A percentile compares a stretch with the other conserved stretches of the same genome.
Conservation (phyloP, 164 flowering plant genomes). For the Nymphaea colorata region DNA sequence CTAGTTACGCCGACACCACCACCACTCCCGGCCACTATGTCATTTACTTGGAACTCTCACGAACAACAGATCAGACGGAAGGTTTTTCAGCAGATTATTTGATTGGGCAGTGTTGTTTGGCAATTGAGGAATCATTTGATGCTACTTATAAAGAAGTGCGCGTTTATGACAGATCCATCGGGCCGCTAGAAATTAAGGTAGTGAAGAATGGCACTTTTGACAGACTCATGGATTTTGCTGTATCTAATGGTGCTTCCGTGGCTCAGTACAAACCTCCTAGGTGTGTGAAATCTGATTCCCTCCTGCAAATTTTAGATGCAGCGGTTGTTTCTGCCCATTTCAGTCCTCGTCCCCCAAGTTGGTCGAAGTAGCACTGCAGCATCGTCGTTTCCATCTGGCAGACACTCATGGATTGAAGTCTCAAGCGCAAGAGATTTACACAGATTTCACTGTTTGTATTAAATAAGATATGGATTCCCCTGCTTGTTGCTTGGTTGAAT, state of each 20-base stretch:
- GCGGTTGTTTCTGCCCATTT: slow-evolving; percentile 46
- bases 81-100: slow-evolving; percentile 9
- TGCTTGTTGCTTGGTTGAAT: too few relatives aligned
- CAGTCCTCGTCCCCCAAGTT: slow-evolving; percentile 46
- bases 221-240: slow-evolving; percentile 79
- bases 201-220: slow-evolving; percentile 66
- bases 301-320: slow-evolving; percentile 56
- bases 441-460: too few relatives aligned
- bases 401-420: too few relatives aligned
- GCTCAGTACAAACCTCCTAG: slow-evolving; percentile 78
- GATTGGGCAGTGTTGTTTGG: slow-evolving; percentile 43
- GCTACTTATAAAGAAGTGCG: slow-evolving; percentile 61
- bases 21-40: slow-evolving; percentile 76
- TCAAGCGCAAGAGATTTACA: too few relatives aligned
- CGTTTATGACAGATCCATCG: slow-evolving; percentile 53
- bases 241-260: slow-evolving; percentile 71
- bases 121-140: slow-evolving; percentile 60
- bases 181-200: slow-evolving; percentile 62
- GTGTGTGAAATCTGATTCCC: slow-evolving; percentile 59
- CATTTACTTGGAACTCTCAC: slow-evolving; percentile 53
- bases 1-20: slow-evolving; percentile 60
- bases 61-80: slow-evolving; percentile 14
- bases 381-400: too few relatives aligned
- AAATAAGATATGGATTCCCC: too few relatives aligned
- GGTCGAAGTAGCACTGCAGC: slow-evolving; percentile 17